Evolutionary conservation across 1,139 yeast species (phyloP).

Genomic region (Torulaspora pretoriensis): DNA sequence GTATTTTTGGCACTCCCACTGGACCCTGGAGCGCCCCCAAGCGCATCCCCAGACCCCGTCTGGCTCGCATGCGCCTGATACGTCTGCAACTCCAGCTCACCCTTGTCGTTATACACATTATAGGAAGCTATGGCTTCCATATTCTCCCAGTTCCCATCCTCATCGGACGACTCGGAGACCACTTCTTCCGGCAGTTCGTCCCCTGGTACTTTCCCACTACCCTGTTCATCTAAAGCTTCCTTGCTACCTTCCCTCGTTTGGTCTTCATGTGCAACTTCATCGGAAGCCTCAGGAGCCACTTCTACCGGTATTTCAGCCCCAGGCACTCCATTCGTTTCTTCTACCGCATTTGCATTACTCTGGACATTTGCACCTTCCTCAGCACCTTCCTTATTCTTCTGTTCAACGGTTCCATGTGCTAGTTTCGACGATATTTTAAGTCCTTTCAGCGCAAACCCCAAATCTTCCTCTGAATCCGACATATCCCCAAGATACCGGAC

Average conservation of each 20-base stretch:
- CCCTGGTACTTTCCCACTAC: neutral
- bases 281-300: conserved; percentile 8
- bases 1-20: conserved; percentile 29
- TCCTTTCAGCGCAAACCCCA: conserved; percentile 28
- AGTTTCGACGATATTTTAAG: conserved; percentile 16
- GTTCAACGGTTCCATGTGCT: neutral
- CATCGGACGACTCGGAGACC: conserved; percentile 14
- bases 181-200: conserved; percentile 5
- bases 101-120: conserved; percentile 55
- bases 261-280: conserved; percentile 11
- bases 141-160: conserved; percentile 46
- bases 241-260: neutral
- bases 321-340: neutral
- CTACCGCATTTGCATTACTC: neutral
- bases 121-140: conserved; percentile 60
- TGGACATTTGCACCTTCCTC: neutral
- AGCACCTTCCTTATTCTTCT: neutral
- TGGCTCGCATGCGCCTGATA: conserved; percentile 14
- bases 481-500: conserved; percentile 2
- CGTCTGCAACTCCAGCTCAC: conserved; percentile 39
- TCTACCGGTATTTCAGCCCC: conserved; percentile 5
- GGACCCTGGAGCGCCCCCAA: conserved; percentile 14
- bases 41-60: conserved; percentile 10
- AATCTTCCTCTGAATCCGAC: conserved; percentile 26
- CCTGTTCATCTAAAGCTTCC: neutral